These are phyloP conservation scores for Pythium phragmiticola DNA, from an alignment of 352 stramenopile genomes.

Conservation along the genomic window DNA sequence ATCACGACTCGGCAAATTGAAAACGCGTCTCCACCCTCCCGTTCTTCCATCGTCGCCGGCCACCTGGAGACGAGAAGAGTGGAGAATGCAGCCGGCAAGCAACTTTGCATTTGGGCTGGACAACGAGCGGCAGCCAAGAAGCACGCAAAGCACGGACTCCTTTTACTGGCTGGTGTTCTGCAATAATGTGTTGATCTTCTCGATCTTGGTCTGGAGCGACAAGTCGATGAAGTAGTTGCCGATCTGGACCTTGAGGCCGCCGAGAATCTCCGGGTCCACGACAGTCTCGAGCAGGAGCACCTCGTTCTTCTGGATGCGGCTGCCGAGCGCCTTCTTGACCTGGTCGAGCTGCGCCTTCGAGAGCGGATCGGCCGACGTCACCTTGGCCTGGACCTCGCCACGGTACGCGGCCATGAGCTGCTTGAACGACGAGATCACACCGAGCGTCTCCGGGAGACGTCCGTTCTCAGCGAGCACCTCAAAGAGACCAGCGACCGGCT, in stretches of 20 bases:
- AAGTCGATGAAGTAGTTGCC: slow-evolving; percentile 98
- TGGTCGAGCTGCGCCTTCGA: slow-evolving; percentile 91
- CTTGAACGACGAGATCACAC: slow-evolving; percentile 89
- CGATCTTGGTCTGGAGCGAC: slow-evolving; percentile 94
- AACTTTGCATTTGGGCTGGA: not conserved
- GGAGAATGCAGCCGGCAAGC: no score
- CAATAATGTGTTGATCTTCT: slow-evolving; percentile 91
- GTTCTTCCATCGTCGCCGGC: no score
- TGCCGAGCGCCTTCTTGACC: slow-evolving; percentile 91
- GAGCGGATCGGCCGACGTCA: slow-evolving; percentile 94
- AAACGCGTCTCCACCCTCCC: no score
- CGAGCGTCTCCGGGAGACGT: slow-evolving; percentile 86
- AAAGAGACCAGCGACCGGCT: slow-evolving; percentile 95
- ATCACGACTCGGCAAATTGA: slow-evolving; percentile 5
- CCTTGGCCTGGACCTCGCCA: slow-evolving; percentile 94
- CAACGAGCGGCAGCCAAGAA: not conserved
- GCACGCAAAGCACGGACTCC: not conserved
- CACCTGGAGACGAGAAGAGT: no score
- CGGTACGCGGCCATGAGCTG: slow-evolving; percentile 95
- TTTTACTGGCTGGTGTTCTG: slow-evolving; percentile 45
- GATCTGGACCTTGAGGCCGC: slow-evolving; percentile 96
- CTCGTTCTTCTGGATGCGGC: slow-evolving; percentile 86
- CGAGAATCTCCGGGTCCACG: slow-evolving; percentile 94
- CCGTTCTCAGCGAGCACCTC: slow-evolving; percentile 96
- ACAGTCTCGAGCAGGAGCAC: slow-evolving; percentile 91